Evolutionary conservation across 176 grass and related monocot species (phyloP).

Genomic region (Oryza punctata): DNA sequence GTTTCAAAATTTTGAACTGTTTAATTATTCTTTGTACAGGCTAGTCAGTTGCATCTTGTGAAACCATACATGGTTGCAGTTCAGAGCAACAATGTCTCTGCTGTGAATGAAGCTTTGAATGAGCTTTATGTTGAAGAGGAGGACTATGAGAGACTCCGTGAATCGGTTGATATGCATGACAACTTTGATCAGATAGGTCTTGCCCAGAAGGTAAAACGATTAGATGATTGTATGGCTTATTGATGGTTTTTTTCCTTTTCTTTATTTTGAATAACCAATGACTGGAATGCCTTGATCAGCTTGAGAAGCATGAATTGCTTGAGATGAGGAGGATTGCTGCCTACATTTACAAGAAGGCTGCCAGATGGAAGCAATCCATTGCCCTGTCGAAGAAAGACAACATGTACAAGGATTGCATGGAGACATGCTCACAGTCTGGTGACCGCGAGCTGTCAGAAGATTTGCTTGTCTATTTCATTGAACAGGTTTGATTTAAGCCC

Average conservation of each 20-base stretch:
- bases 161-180: slow-evolving; percentile 97
- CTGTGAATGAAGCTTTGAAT: slow-evolving; percentile 97
- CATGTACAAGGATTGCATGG: slow-evolving; percentile 99
- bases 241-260: background rate
- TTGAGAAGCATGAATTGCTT: slow-evolving; percentile 98
- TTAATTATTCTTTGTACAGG: slow-evolving; percentile 53
- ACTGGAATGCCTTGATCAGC: slow-evolving; percentile 48
- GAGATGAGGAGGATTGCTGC: slow-evolving; percentile 99
- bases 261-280: slow-evolving; percentile 8
- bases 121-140: slow-evolving; percentile 97
- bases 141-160: slow-evolving; percentile 88
- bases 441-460: slow-evolving; percentile 89
- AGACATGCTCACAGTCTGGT: slow-evolving; percentile 97
- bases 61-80: slow-evolving; percentile 99
- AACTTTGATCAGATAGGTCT: slow-evolving; percentile 99
- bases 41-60: slow-evolving; percentile 88
- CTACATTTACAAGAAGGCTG: slow-evolving; percentile 99
- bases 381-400: slow-evolving; percentile 93
- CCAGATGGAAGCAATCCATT: slow-evolving; percentile 97
- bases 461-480: slow-evolving; percentile 92
- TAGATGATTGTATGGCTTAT: slow-evolving; percentile 9
- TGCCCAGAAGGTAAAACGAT: slow-evolving; percentile 77
- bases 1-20: slow-evolving; percentile 21
- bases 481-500: slow-evolving; percentile 59
- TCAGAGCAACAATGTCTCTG: slow-evolving; percentile 96